Evolutionary conservation across 805 yeast genomes (phyloP), one percentile per base, ranked within the genome.

Genomic region (Saturnispora diversa): DNA sequence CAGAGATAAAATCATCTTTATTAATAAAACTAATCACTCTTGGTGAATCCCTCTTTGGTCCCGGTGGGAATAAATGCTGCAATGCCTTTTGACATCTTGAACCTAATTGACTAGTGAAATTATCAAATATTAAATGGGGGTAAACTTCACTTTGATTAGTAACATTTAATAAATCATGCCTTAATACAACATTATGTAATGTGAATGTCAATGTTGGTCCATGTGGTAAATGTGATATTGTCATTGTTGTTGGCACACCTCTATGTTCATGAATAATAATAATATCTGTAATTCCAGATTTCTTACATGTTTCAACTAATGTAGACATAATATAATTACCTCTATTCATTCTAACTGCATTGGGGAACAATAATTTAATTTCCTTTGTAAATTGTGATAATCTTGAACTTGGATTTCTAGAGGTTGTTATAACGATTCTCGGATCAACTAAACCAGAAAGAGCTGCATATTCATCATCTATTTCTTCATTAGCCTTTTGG

Each of bases 191-290:
- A 55, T 92, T 92, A 63, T 92, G 97, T 43, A 92, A 66, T 9
- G 97, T 84, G 69, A 92, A 92, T 34, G 84, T 80, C 25, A 92
- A 94, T 2, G 97, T 84, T 15, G 98, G 99, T 0, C 99, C 99
- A 58, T 92, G 95, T 4, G 98, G 99, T 60, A 92, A 84, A 67
- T 92, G 99, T 25, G 92, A 80, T 21, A 92, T 66, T 1, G 97
- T 90, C 44, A 92, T 55, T 1, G 96, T 84, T 0, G 96, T 88
- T 39, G 99, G 99, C 0, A 85, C 90, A 74, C 99, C 99, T 63
- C 99, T 74, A 63, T 92, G 98, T 59, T 92, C 99, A 59, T 92
- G 97, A 17, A 92, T 64, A 3, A 92, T 72, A 19, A 92, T 68
- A 50, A 92, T 64, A 59, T 92, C 99, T 2, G 92, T 80, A 8